Evolutionary conservation across 2,329 filamentous ascomycete genomes (phyloP).

Genomic region (Colletotrichum tofieldiae): DNA sequence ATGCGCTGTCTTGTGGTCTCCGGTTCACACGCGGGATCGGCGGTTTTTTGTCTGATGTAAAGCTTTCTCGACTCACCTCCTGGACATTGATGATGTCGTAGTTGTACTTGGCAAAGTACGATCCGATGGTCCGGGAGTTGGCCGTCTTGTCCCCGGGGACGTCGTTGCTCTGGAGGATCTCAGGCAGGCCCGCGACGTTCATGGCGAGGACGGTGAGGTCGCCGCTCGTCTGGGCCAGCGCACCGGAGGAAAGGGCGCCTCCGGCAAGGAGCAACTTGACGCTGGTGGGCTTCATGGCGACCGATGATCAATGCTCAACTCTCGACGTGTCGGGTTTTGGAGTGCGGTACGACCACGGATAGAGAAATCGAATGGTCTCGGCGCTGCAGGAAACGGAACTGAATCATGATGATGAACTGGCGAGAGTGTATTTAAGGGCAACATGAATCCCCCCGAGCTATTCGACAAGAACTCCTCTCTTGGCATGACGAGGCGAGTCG

Average conservation of each 20-base stretch:
- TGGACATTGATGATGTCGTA: conserved; percentile 77
- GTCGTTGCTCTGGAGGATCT: conserved; percentile 71
- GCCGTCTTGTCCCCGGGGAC: conserved; percentile 74
- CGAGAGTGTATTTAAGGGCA: conserved; percentile 5
- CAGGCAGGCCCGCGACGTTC: conserved; percentile 74
- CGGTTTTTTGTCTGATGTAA: neutral
- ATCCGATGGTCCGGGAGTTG: conserved; percentile 71
- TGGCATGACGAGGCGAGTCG: neutral
- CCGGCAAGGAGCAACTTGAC: conserved; percentile 35
- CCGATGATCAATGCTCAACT: neutral
- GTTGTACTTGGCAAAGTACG: conserved; percentile 68
- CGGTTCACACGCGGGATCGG: neutral
- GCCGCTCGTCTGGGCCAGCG: conserved; percentile 45
- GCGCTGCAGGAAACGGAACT: neutral
- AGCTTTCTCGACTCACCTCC: conserved; percentile 59
- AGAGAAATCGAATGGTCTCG: neutral
- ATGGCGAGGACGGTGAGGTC: conserved; percentile 69
- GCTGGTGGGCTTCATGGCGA: conserved; percentile 30
- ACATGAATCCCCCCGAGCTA: too few species aligned
- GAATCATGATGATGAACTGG: neutral
- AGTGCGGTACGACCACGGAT: neutral
- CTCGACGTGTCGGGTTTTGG: neutral
- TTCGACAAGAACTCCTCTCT: neutral
- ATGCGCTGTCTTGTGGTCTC: neutral
- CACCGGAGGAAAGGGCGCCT: conserved; percentile 24